Conservation (phyloP, 2,329 filamentous ascomycete genomes). For the Diplodia scrobiculata region DNA sequence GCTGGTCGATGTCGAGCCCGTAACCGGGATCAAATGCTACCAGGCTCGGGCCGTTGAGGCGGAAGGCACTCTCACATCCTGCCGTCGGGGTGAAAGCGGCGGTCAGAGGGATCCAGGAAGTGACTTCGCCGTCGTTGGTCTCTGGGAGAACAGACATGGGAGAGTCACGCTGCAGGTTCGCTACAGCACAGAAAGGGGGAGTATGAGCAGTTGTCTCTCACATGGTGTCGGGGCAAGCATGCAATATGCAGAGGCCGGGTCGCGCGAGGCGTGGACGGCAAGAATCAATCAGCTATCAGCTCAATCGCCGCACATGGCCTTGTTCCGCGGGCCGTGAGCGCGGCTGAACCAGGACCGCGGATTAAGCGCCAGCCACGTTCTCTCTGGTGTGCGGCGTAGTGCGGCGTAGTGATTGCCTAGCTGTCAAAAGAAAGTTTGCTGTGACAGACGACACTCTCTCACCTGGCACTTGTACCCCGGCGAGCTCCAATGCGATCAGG, state of each 20-base stretch:
- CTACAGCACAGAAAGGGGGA: background rate
- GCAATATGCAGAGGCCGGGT: background rate
- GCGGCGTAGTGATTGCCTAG: background rate
- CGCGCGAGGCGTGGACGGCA: too few species aligned
- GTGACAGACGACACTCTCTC: background rate
- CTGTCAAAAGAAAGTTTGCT: background rate
- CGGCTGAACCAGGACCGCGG: background rate
- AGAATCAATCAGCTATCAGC: too few species aligned
- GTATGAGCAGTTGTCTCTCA: background rate
- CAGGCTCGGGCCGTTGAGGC: slow-evolving; percentile 29
- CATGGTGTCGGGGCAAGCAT: background rate
- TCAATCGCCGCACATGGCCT: too few species aligned
- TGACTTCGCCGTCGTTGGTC: slow-evolving; percentile 28
- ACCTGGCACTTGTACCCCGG: background rate
- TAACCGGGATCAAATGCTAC: slow-evolving; percentile 30
- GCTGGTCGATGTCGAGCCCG: slow-evolving; percentile 28
- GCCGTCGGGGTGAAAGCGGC: slow-evolving; percentile 18
- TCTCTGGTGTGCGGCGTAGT: background rate
- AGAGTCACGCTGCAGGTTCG: background rate
- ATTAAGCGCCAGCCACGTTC: background rate
- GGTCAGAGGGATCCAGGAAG: slow-evolving; percentile 27
- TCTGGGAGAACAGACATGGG: slow-evolving; percentile 25
- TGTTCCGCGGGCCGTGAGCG: background rate
- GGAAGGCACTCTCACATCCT: slow-evolving; percentile 22
- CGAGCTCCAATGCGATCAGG: background rate